Percentiles rank a stretch among this genome's conserved stretches.
phyloP scores from a whole-genome alignment of 1,284 basidiomycete genomes.

The Ustilago cynodontis region DNA sequence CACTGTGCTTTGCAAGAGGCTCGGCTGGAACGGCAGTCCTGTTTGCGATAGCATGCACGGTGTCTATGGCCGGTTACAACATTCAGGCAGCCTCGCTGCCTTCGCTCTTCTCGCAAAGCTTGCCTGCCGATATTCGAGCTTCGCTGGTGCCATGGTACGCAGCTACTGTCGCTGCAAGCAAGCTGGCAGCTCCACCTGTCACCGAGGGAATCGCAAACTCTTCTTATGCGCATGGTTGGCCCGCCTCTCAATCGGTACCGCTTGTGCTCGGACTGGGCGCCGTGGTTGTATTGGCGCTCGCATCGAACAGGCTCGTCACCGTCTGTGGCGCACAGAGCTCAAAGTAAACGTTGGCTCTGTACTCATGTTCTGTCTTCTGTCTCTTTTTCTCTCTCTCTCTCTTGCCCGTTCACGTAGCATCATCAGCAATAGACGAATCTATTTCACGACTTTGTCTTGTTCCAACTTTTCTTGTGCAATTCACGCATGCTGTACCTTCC shows the following conservation, averaged over 20 bases:
- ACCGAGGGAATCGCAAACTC: slow-evolving; percentile 10
- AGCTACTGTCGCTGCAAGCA: slow-evolving; percentile 27
- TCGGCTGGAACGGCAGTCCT: slow-evolving; percentile 8
- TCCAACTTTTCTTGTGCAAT: no score
- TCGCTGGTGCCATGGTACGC: slow-evolving; percentile 23
- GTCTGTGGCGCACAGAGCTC: slow-evolving; percentile 1
- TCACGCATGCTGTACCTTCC: no score
- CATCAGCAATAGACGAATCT: no score
- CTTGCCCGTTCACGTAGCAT: no score
- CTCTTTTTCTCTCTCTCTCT: no score
- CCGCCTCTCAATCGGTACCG: slow-evolving; percentile 13
- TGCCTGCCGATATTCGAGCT: slow-evolving; percentile 14
- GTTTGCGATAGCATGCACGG: slow-evolving; percentile 12
- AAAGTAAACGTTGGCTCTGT: no score
- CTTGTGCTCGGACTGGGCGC: slow-evolving; percentile 9
- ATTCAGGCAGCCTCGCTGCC: slow-evolving; percentile 21
- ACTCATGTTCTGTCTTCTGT: background rate
- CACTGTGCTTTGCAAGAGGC: slow-evolving; percentile 1
- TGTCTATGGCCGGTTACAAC: slow-evolving; percentile 21
- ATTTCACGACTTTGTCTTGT: no score
- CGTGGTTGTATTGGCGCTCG: slow-evolving; percentile 2
- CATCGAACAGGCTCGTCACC: slow-evolving; percentile 7
- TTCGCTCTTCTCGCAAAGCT: slow-evolving; percentile 22
- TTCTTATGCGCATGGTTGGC: slow-evolving; percentile 11
- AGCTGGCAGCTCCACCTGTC: slow-evolving; percentile 24